Percentiles rank a stretch among this genome's conserved stretches.
phyloP scores from a whole-genome alignment of 495 filamentous ascomycete genomes.

The Platismatia glauca region DNA sequence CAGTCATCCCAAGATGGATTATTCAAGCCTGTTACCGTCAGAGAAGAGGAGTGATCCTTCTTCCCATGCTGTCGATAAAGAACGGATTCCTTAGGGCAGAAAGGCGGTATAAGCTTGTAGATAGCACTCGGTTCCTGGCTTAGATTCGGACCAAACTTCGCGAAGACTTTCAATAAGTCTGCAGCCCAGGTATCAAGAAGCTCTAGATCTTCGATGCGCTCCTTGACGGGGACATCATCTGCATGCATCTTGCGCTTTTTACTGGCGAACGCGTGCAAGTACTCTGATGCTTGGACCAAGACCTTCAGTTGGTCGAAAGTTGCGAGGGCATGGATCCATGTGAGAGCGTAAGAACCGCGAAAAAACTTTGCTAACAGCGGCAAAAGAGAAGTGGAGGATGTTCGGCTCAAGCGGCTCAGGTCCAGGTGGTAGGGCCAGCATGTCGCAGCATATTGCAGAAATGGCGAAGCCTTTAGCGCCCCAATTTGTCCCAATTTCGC shows the following conservation, averaged over 20 bases:
- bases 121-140: conserved; percentile 28
- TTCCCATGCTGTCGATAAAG: conserved; percentile 21
- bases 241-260: conserved; percentile 14
- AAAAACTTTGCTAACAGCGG: conserved; percentile 19
- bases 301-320: conserved; percentile 10
- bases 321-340: conserved; percentile 26
- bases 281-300: conserved; percentile 17
- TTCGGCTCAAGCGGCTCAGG: not conserved
- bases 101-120: conserved; percentile 31
- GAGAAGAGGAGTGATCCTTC: not conserved
- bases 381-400: not conserved
- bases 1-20: conserved; percentile 26
- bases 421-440: conserved; percentile 17
- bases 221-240: conserved; percentile 7
- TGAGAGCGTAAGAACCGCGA: conserved; percentile 16
- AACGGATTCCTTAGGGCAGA: conserved; percentile 29
- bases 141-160: conserved; percentile 31
- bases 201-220: conserved; percentile 20
- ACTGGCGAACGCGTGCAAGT: conserved; percentile 10
- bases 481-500: not conserved
- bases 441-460: conserved; percentile 14
- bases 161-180: conserved; percentile 34
- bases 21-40: conserved; percentile 16
- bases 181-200: conserved; percentile 33
- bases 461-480: not conserved